Conservation (phyloP, 768 basidiomycete species). For the Melanogaster broomeanus region DNA sequence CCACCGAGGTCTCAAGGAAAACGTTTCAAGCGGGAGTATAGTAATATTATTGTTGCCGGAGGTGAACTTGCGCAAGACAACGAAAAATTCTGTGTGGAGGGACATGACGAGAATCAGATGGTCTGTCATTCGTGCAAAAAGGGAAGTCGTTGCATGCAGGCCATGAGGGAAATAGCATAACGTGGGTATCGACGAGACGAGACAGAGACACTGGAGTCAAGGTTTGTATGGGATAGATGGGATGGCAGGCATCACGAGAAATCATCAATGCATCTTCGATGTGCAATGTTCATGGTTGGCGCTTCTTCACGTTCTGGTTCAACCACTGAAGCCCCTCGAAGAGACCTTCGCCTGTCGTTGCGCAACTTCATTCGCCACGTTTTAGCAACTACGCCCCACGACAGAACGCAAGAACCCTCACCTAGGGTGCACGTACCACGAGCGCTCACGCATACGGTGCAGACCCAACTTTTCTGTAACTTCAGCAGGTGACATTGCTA, state of each 20-base stretch:
- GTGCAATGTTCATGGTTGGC: constrained; percentile 57
- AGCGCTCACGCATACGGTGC: constrained; percentile 94
- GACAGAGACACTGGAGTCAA: constrained; percentile 13
- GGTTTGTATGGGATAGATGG: constrained; percentile 24
- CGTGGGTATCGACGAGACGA: constrained; percentile 33
- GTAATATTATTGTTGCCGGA: constrained; percentile 15
- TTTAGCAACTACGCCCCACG: neutral
- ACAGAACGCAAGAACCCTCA: constrained; percentile 37
- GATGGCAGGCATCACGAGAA: constrained; percentile 21
- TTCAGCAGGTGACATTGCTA: constrained; percentile 98
- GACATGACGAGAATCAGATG: constrained; percentile 34
- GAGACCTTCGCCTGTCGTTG: constrained; percentile 94
- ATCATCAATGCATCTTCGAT: constrained; percentile 14
- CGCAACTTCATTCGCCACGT: constrained; percentile 59
- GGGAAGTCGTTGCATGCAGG: constrained; percentile 33
- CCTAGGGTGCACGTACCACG: constrained; percentile 99
- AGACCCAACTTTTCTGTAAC: constrained; percentile 96
- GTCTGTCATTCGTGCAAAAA: constrained; percentile 38
- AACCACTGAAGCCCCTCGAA: constrained; percentile 98
- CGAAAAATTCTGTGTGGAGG: constrained; percentile 14
- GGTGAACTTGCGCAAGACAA: constrained; percentile 30
- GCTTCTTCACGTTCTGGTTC: constrained; percentile 95
- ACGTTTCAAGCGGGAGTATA: constrained; percentile 9
- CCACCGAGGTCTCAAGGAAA: constrained; percentile 10
- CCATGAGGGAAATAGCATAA: constrained; percentile 37